Percentiles rank a stretch among this genome's conserved stretches.
phyloP scores from a whole-genome alignment of 495 filamentous ascomycete genomes.

The Penicillium dipodomyicola region DNA sequence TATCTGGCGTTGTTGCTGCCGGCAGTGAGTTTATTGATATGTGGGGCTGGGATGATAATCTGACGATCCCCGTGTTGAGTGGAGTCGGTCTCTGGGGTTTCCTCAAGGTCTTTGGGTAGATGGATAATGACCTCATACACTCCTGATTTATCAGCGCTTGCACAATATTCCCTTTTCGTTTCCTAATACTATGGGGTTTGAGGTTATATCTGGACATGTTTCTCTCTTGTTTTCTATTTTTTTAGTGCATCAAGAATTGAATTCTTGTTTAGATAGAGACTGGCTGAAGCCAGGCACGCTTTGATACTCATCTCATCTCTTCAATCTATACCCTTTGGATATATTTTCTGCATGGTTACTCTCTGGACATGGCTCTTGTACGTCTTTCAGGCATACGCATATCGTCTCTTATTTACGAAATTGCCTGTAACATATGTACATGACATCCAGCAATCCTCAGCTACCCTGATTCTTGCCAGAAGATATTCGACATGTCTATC shows the following conservation, averaged over 20 bases:
- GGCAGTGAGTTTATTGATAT: conserved; percentile 88
- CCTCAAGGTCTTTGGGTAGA: conserved; percentile 78
- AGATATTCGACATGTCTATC: not conserved
- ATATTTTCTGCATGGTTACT: not conserved
- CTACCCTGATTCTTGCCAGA: not conserved
- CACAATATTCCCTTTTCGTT: conserved; percentile 9
- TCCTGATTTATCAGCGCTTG: conserved; percentile 2
- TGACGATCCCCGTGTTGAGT: conserved; percentile 91
- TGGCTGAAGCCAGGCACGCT: not conserved
- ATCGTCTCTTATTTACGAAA: not conserved
- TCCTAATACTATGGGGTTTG: conserved; percentile 13
- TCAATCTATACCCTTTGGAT: not conserved
- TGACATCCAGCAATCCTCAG: not conserved
- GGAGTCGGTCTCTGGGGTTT: conserved; percentile 91
- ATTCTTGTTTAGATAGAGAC: conserved; percentile 18
- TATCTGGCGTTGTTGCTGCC: conserved; percentile 82
- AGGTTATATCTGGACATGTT: conserved; percentile 5
- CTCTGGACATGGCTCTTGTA: not conserved
- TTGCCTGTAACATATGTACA: not conserved
- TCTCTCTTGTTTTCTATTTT: not conserved
- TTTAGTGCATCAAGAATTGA: conserved; percentile 21
- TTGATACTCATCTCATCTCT: conserved; percentile 1
- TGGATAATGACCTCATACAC: conserved; percentile 1
- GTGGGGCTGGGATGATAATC: conserved; percentile 93
- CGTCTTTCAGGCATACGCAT: not conserved